Evolutionary conservation across 257 asterid genomes (phyloP), one percentile per base, ranked within the genome.

Genomic region (Linaria vulgaris): DNA sequence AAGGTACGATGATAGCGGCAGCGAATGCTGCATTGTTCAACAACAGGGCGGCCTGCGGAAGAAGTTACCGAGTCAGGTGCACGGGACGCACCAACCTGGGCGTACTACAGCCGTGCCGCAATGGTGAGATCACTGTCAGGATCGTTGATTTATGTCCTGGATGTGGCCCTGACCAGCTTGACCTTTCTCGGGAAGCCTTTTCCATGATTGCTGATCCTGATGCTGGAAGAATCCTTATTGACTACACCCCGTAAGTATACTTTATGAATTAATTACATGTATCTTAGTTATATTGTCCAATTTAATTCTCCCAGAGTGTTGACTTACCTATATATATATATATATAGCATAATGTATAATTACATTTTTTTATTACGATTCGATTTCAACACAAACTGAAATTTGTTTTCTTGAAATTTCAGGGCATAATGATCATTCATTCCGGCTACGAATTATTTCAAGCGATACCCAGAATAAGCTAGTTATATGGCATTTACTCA

Each of bases 151-250:
- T 41, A 8, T 77, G 83, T 64, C 77, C 75, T 0, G 72, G 61
- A 12, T 77, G 86, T 19, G 67, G 17, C 0, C 41, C 25, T 1
- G 45, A 61, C 41, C 79, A 74, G 51, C 63, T 80, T 30, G 83
- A 80, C 49, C 86, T 80, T 39, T 80, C 83, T 22, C 21, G 30
- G 25, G 55, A 74, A 54, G 81, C 83, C 15, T 80, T 77, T 65
- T 20, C 56, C 4, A 11, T 6, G 27, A 77, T 80, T 50, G 86
- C 75, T 12, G 57, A 71, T 17, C 79, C 68, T 23, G 62, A 63
- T 60, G 81, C 78, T 7, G 81, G 81, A 4, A 74, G 38, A 38
- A 41, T 72, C 44, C 61, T 24, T 13, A 67, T 72, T 1, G 66
- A 72, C 38, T 72, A 60, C 34, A 49, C 30, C 44, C 69, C 0